Conservation (phyloP, 495 filamentous ascomycete species). For the Hypoxylon subgilvum region DNA sequence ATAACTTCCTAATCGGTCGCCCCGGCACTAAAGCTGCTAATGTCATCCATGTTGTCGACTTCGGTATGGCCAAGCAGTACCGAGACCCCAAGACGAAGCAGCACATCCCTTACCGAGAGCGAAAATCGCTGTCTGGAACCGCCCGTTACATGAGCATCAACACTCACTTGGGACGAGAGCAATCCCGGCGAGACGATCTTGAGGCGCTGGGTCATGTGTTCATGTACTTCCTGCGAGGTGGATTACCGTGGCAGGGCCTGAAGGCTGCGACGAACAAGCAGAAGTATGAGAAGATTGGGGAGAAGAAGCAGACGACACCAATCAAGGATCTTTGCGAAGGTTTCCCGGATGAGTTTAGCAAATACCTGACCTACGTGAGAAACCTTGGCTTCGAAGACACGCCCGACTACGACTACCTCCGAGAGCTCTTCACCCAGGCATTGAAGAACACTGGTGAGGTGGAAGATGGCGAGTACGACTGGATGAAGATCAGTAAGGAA, state of each 20-base stretch:
- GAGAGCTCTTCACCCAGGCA: conserved; percentile 95
- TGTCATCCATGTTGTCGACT: conserved; percentile 98
- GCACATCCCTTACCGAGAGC: conserved; percentile 97
- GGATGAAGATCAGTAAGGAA: conserved; percentile 98
- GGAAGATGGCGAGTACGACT: conserved; percentile 99
- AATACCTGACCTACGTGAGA: conserved; percentile 95
- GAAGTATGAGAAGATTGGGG: conserved; percentile 99
- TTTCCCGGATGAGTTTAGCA: conserved; percentile 97
- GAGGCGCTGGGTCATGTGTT: conserved; percentile 98
- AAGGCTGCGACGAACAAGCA: conserved; percentile 99
- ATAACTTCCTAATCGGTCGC: conserved; percentile 99
- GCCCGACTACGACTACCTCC: conserved; percentile 97
- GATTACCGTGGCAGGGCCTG: conserved; percentile 96
- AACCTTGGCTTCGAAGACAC: conserved; percentile 99
- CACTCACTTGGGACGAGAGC: conserved; percentile 94
- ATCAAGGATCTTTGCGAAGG: conserved; percentile 97
- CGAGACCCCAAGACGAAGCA: conserved; percentile 99
- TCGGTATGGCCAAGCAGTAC: conserved; percentile 99
- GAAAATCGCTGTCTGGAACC: conserved; percentile 95
- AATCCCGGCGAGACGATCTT: conserved; percentile 94
- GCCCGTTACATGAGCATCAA: conserved; percentile 99
- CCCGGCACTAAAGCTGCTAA: conserved; percentile 90
- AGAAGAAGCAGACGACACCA: conserved; percentile 97
- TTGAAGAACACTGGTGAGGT: conserved; percentile 92
- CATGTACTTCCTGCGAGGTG: conserved; percentile 98